A percentile compares a stretch with the other conserved stretches of the same genome.
phyloP scores from a whole-genome alignment of 306 rosid species.

The Rubus parviflorus region DNA sequence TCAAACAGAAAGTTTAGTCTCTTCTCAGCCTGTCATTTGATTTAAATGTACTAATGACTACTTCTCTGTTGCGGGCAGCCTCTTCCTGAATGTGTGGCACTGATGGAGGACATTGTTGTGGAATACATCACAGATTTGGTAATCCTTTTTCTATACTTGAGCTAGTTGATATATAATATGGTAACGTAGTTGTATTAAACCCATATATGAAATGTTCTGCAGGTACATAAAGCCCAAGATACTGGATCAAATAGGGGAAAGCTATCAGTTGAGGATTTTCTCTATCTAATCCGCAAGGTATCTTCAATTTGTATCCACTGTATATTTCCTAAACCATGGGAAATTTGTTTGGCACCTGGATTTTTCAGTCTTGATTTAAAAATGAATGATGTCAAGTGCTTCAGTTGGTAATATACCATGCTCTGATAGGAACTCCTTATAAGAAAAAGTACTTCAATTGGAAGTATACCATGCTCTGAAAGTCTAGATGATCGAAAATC shows the following conservation, averaged over 20 bases:
- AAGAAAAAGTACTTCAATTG: not conserved
- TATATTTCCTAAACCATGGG: not conserved
- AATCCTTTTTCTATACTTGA: constrained; percentile 9
- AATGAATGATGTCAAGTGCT: not conserved
- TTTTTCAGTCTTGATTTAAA: not conserved
- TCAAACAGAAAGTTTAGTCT: not conserved
- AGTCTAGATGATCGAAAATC: not conserved
- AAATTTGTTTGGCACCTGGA: not conserved
- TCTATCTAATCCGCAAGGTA: constrained; percentile 92
- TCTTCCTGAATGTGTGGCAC: constrained; percentile 8
- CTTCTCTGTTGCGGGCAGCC: constrained; percentile 4
- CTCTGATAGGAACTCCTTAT: not conserved
- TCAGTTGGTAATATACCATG: not conserved
- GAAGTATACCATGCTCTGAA: not conserved
- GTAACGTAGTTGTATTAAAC: not conserved
- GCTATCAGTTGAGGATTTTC: constrained; percentile 83
- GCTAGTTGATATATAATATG: not conserved
- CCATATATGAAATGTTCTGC: constrained; percentile 20
- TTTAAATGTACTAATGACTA: not conserved
- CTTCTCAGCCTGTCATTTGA: not conserved
- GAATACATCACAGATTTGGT: constrained; percentile 89
- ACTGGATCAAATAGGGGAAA: constrained; percentile 89
- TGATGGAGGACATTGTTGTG: constrained; percentile 47
- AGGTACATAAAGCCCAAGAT: constrained; percentile 97
- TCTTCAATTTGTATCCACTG: not conserved